These are phyloP conservation scores for Rusavskia elegans DNA, from an alignment of 495 filamentous ascomycete genomes.

Conservation along the genomic window DNA sequence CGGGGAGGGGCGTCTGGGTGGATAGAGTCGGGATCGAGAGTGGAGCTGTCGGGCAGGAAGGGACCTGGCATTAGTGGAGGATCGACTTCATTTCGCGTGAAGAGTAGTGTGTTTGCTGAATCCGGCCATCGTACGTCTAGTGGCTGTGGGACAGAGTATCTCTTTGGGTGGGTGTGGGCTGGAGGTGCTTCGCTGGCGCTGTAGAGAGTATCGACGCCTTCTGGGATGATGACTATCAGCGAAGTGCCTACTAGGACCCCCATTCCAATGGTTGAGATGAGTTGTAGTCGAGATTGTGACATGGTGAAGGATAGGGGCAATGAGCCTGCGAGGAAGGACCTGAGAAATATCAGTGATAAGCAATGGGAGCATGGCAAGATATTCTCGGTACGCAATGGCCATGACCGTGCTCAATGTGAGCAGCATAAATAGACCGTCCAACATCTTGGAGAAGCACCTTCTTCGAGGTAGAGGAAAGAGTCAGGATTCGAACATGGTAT, in stretches of 20 bases:
- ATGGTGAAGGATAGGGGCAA: conserved; percentile 82
- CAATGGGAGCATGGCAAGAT: conserved; percentile 10
- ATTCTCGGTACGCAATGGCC: conserved; percentile 67
- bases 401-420: conserved; percentile 78
- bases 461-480: not conserved
- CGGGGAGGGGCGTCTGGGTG: not conserved
- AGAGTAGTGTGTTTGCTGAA: not conserved
- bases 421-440: conserved; percentile 78
- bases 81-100: not conserved
- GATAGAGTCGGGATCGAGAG: not conserved
- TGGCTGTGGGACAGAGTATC: not conserved
- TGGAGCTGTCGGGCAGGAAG: conserved; percentile 10
- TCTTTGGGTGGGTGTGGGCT: not conserved
- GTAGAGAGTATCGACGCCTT: conserved; percentile 86
- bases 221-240: conserved; percentile 92
- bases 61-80: conserved; percentile 9
- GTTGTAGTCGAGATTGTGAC: conserved; percentile 71
- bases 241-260: conserved; percentile 89
- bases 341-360: conserved; percentile 23
- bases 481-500: too few species aligned
- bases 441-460: conserved; percentile 8
- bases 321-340: conserved; percentile 88
- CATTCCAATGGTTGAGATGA: conserved; percentile 86
- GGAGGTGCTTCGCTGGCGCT: conserved; percentile 28
- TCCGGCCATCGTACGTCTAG: not conserved